Conservation (phyloP, 805 yeast species). For the Phaffomyces antillensis region DNA sequence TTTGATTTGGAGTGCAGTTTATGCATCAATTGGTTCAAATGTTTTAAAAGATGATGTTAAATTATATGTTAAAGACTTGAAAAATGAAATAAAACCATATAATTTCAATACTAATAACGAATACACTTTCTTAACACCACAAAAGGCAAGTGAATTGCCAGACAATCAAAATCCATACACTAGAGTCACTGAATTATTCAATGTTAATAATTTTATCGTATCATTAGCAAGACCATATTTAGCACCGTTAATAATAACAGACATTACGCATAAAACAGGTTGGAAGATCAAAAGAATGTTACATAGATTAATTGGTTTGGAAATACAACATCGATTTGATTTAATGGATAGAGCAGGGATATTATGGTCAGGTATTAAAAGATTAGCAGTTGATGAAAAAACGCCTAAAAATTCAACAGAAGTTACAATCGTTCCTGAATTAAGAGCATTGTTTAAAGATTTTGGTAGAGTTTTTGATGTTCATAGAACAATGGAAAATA, state of each 20-base stretch:
- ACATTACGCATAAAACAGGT: constrained; percentile 59
- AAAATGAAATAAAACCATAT: constrained; percentile 53
- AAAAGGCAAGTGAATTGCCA: constrained; percentile 36
- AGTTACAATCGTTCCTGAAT: constrained; percentile 84
- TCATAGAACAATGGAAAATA: constrained; percentile 74
- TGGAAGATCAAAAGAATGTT: constrained; percentile 31
- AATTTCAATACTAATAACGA: constrained; percentile 27
- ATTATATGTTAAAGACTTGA: constrained; percentile 53
- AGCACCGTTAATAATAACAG: constrained; percentile 83
- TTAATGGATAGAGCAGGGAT: constrained; percentile 75
- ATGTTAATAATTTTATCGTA: constrained; percentile 88
- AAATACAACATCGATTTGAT: constrained; percentile 76
- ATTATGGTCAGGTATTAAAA: constrained; percentile 58
- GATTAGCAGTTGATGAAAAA: constrained; percentile 82
- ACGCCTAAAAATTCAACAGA: constrained; percentile 77
- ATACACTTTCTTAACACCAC: constrained; percentile 33
- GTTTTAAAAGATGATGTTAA: constrained; percentile 50
- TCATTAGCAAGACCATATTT: constrained; percentile 90
- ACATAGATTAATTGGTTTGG: constrained; percentile 45
- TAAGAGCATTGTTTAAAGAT: constrained; percentile 45
- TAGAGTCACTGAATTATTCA: constrained; percentile 83
- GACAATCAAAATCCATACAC: constrained; percentile 70
- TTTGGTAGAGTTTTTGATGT: constrained; percentile 37
- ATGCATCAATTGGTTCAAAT: constrained; percentile 76
- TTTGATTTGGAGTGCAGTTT: constrained; percentile 81